Evolutionary conservation across 441 rosid genomes (phyloP).

Genomic region (Lagerstroemia fauriei): DNA sequence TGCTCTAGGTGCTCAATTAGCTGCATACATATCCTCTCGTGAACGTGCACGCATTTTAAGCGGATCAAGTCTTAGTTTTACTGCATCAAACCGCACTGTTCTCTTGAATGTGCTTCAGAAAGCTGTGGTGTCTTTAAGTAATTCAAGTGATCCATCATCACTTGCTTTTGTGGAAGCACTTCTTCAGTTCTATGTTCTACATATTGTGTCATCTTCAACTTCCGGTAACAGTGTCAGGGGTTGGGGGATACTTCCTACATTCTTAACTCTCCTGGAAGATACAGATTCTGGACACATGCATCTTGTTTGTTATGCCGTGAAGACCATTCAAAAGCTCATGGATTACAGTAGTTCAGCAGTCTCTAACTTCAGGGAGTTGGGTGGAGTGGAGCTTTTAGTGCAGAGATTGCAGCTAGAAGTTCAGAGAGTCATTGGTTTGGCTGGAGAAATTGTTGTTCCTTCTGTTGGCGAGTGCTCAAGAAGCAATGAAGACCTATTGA

Average conservation of each 20-base stretch:
- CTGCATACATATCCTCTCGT: constrained; percentile 92
- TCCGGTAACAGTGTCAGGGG: constrained; percentile 90
- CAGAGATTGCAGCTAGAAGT: constrained; percentile 92
- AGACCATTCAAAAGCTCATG: constrained; percentile 93
- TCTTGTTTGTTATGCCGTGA: constrained; percentile 92
- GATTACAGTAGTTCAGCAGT: constrained; percentile 96
- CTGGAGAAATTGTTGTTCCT: constrained; percentile 54
- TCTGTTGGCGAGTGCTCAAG: constrained; percentile 67
- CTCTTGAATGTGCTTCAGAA: constrained; percentile 96
- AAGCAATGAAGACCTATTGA: constrained; percentile 58
- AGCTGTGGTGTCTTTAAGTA: constrained; percentile 79
- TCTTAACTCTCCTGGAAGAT: constrained; percentile 91
- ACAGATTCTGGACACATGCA: constrained; percentile 77
- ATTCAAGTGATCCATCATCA: constrained; percentile 78
- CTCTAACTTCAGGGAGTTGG: constrained; percentile 77
- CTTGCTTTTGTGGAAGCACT: constrained; percentile 95
- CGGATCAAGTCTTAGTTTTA: constrained; percentile 90
- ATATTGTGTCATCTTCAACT: constrained; percentile 90
- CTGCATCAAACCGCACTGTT: constrained; percentile 86
- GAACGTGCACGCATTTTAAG: constrained; percentile 90
- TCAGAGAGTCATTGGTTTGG: constrained; percentile 64
- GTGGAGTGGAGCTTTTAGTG: constrained; percentile 93
- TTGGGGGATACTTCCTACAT: constrained; percentile 93
- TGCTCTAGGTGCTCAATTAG: constrained; percentile 92
- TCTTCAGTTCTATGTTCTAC: constrained; percentile 94